These are phyloP conservation scores for Shiraia sp. DNA, from an alignment of 2,329 filamentous ascomycete genomes.

Conservation along the genomic window DNA sequence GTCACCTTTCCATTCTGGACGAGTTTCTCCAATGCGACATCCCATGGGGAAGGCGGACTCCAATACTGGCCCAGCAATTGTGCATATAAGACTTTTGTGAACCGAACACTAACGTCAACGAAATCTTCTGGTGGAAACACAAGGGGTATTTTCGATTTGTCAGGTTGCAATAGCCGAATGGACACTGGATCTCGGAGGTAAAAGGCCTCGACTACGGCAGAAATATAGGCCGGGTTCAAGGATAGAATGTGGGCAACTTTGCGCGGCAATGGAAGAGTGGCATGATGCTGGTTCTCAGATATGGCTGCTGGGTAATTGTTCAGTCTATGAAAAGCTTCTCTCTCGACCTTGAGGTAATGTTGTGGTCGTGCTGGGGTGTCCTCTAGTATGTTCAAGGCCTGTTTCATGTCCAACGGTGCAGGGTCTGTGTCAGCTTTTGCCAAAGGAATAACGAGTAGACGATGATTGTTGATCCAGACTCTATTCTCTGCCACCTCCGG, in stretches of 20 bases:
- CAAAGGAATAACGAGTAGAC: slow-evolving; percentile 73
- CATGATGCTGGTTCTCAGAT: slow-evolving; percentile 72
- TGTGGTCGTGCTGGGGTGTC: slow-evolving; percentile 63
- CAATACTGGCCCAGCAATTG: slow-evolving; percentile 89
- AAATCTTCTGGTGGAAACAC: slow-evolving; percentile 77
- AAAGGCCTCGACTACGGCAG: slow-evolving; percentile 86
- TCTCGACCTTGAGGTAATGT: slow-evolving; percentile 74
- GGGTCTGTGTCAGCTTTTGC: slow-evolving; percentile 29
- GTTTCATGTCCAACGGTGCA: slow-evolving; percentile 59
- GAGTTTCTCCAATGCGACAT: slow-evolving; percentile 44
- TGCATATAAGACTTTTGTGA: slow-evolving; percentile 88
- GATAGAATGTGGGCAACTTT: slow-evolving; percentile 81
- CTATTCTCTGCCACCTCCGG: slow-evolving; percentile 87
- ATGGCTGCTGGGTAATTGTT: slow-evolving; percentile 82
- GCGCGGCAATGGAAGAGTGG: slow-evolving; percentile 74
- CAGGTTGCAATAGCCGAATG: slow-evolving; percentile 66
- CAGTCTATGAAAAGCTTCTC: slow-evolving; percentile 88
- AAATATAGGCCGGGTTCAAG: slow-evolving; percentile 72
- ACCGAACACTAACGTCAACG: slow-evolving; percentile 76
- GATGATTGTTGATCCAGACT: slow-evolving; percentile 82
- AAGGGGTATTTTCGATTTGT: slow-evolving; percentile 55
- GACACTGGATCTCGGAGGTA: slow-evolving; percentile 84
- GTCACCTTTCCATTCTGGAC: slow-evolving; percentile 37
- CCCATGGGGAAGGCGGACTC: slow-evolving; percentile 62
- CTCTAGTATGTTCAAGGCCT: slow-evolving; percentile 67